Percentiles rank a stretch among this genome's conserved stretches.
Evolutionary conservation across 129 eudicot species (phyloP).

Genomic region (Flaveria robusta): DNA sequence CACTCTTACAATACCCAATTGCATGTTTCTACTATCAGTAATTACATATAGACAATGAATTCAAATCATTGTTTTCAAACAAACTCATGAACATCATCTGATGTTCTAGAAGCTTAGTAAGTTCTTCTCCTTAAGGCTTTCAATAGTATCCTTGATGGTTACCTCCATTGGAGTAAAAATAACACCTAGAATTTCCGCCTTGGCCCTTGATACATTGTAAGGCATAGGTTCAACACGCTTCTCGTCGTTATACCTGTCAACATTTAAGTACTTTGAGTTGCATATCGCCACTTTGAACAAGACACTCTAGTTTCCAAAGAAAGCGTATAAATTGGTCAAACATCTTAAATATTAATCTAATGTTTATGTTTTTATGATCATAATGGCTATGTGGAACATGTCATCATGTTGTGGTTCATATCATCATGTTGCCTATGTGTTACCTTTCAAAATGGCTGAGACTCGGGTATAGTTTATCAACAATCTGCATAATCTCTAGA

Average conservation of each 20-base stretch:
- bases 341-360: neutral
- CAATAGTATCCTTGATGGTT: slow-evolving; percentile 46
- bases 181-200: slow-evolving; percentile 42
- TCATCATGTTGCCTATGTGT: too few species aligned
- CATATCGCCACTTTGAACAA: neutral
- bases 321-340: neutral
- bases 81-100: neutral
- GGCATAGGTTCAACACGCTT: slow-evolving; percentile 18
- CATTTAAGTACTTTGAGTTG: neutral
- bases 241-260: slow-evolving; percentile 33
- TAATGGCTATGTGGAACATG: too few species aligned
- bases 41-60: neutral
- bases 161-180: slow-evolving; percentile 40
- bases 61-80: neutral
- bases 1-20: neutral
- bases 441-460: slow-evolving; percentile 39
- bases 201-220: slow-evolving; percentile 40
- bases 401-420: too few species aligned
- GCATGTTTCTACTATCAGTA: neutral
- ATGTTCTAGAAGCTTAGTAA: slow-evolving; percentile 30
- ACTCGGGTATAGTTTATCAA: slow-evolving; percentile 45
- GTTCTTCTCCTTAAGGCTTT: slow-evolving; percentile 43
- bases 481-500: slow-evolving; percentile 32
- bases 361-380: neutral
- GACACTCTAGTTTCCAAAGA: neutral